Conservation (phyloP, 495 filamentous ascomycete species). For the Daldinia vernicosa region DNA sequence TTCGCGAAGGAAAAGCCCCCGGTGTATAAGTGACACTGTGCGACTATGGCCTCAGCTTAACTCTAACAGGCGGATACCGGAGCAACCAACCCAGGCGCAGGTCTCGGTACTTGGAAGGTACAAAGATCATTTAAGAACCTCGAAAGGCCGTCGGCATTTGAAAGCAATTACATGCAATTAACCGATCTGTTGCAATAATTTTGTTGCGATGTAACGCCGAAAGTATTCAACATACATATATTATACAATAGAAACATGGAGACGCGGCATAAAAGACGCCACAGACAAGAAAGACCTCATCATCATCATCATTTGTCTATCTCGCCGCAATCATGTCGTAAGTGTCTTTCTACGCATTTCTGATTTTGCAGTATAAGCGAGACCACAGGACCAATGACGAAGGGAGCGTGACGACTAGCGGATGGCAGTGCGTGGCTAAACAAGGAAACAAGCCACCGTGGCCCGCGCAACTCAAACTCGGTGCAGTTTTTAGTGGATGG, state of each 20-base stretch:
- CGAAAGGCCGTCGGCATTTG: neutral
- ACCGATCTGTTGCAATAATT: neutral
- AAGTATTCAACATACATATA: neutral
- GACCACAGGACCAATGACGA: conserved; percentile 25
- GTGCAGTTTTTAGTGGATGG: neutral
- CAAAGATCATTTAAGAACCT: neutral
- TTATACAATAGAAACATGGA: neutral
- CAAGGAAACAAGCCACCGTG: conserved; percentile 43
- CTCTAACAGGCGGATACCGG: neutral
- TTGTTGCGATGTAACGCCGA: conserved; percentile 5
- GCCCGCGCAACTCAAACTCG: conserved; percentile 29
- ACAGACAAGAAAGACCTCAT: neutral
- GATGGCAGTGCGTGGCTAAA: conserved; percentile 42
- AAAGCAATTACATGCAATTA: conserved; percentile 3
- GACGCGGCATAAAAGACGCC: neutral
- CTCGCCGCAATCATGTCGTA: conserved; percentile 14
- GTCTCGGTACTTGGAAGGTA: conserved; percentile 2
- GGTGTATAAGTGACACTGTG: conserved; percentile 21
- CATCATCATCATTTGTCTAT: conserved; percentile 16
- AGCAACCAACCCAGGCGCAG: neutral
- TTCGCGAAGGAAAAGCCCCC: conserved; percentile 16
- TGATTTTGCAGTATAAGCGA: conserved; percentile 17
- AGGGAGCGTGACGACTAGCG: conserved; percentile 14
- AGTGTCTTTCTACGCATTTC: neutral
- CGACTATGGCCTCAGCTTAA: conserved; percentile 10